phyloP scores from a whole-genome alignment of 1,139 yeast species.

The Candida dubliniensis region DNA sequence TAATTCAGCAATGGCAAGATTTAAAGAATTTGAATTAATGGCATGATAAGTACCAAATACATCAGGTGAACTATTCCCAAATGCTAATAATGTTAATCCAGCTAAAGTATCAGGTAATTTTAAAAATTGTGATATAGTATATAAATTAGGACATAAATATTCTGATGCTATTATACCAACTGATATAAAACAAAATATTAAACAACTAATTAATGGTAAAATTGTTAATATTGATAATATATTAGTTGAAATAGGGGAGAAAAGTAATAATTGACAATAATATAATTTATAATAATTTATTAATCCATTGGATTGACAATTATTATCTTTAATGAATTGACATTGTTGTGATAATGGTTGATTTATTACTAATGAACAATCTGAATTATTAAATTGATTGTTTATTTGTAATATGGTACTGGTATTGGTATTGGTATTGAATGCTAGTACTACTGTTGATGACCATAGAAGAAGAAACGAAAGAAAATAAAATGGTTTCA shows the following conservation, averaged over 20 bases:
- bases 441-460: neutral
- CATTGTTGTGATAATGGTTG: conserved; percentile 42
- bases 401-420: neutral
- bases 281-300: conserved; percentile 42
- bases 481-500: too few relatives aligned
- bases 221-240: conserved; percentile 15
- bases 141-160: conserved; percentile 71
- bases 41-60: conserved; percentile 83
- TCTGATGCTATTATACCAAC: conserved; percentile 77
- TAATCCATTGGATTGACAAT: conserved; percentile 42
- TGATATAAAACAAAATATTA: conserved; percentile 48
- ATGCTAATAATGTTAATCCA: conserved; percentile 83
- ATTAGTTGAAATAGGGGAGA: too few relatives aligned
- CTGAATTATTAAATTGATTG: neutral
- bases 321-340: conserved; percentile 36
- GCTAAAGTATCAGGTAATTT: conserved; percentile 76
- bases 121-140: conserved; percentile 57
- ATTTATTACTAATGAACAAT: conserved; percentile 6
- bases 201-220: conserved; percentile 20
- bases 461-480: too few relatives aligned
- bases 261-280: conserved; percentile 29
- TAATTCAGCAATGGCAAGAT: conserved; percentile 84
- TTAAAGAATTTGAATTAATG: conserved; percentile 62
- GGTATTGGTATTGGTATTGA: neutral
- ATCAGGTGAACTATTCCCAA: conserved; percentile 94